Percentiles rank a stretch among this genome's conserved stretches.
Conservation (phyloP, 768 basidiomycete genomes). For the Auriscalpium microsporum region DNA sequence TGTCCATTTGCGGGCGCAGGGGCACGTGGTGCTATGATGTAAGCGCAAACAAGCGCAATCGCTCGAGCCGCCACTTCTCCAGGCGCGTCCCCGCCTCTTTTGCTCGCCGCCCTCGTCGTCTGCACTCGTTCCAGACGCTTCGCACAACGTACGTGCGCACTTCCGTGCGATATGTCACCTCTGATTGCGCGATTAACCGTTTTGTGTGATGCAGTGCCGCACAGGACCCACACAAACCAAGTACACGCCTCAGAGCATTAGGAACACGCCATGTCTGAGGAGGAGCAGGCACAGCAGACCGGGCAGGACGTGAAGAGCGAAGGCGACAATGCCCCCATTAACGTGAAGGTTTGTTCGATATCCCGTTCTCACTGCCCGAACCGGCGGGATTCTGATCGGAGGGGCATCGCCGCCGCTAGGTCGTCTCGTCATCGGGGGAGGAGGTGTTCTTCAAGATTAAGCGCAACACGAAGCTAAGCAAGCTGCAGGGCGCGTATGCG, state of each 20-base stretch:
- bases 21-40: neutral
- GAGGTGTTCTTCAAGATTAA: slow-evolving; percentile 99
- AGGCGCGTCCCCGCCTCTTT: neutral
- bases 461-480: slow-evolving; percentile 83
- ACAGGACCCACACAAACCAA: too few relatives aligned
- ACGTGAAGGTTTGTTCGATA: slow-evolving; percentile 55
- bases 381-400: neutral
- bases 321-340: slow-evolving; percentile 52
- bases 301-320: slow-evolving; percentile 37
- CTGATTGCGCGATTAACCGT: too few relatives aligned
- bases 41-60: neutral
- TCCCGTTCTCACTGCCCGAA: neutral
- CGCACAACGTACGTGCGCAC: too few relatives aligned
- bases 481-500: slow-evolving; percentile 89
- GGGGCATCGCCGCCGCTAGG: slow-evolving; percentile 32
- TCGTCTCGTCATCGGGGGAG: slow-evolving; percentile 66
- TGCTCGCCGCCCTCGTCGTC: neutral
- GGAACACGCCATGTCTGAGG: slow-evolving; percentile 43
- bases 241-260: neutral
- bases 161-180: too few relatives aligned
- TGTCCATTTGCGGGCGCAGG: neutral
- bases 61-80: neutral
- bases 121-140: too few relatives aligned
- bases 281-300: slow-evolving; percentile 26
- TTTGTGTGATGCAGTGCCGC: too few relatives aligned